These are phyloP conservation scores for Pseudogymnoascus sp. DNA, from an alignment of 2,329 filamentous ascomycete genomes.

Conservation along the genomic window DNA sequence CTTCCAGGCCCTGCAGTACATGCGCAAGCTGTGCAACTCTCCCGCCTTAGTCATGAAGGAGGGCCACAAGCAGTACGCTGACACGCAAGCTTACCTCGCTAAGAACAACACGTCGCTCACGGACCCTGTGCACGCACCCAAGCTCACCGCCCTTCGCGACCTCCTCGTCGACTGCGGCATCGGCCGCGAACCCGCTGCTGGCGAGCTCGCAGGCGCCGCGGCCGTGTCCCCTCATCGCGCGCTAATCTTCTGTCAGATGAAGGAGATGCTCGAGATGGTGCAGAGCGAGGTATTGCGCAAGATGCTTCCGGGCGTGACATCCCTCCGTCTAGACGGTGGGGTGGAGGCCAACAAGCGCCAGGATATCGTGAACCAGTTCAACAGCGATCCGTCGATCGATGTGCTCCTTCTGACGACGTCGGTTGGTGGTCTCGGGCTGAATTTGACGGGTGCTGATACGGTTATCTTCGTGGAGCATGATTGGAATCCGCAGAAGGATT, in stretches of 20 bases:
- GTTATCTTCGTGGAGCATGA: slow-evolving; percentile 99
- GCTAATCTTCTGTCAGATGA: slow-evolving; percentile 98
- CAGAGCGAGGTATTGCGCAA: slow-evolving; percentile 86
- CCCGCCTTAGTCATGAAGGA: slow-evolving; percentile 95
- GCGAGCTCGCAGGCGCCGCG: slow-evolving; percentile 48
- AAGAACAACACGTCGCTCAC: slow-evolving; percentile 74
- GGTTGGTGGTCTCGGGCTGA: slow-evolving; percentile 88
- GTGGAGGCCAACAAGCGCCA: slow-evolving; percentile 91
- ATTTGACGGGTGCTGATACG: slow-evolving; percentile 92
- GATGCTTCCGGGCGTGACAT: slow-evolving; percentile 87
- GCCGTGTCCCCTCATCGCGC: slow-evolving; percentile 93
- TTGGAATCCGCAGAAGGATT: slow-evolving; percentile 98
- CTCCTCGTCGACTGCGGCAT: slow-evolving; percentile 98
- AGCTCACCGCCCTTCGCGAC: slow-evolving; percentile 82
- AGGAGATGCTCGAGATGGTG: slow-evolving; percentile 99
- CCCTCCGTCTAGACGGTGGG: slow-evolving; percentile 83
- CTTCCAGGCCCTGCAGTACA: slow-evolving; percentile 97
- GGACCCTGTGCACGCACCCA: slow-evolving; percentile 83
- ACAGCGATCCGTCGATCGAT: slow-evolving; percentile 94
- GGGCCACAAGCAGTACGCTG: slow-evolving; percentile 80
- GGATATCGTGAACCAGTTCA: slow-evolving; percentile 98
- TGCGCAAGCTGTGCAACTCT: slow-evolving; percentile 98
- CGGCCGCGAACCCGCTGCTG: slow-evolving; percentile 55
- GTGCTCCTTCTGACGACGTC: slow-evolving; percentile 88
- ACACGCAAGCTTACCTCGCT: slow-evolving; percentile 72